Evolutionary conservation across 208 protist genomes (phyloP).

Genomic region (Leptomonas pyrrhocoris): DNA sequence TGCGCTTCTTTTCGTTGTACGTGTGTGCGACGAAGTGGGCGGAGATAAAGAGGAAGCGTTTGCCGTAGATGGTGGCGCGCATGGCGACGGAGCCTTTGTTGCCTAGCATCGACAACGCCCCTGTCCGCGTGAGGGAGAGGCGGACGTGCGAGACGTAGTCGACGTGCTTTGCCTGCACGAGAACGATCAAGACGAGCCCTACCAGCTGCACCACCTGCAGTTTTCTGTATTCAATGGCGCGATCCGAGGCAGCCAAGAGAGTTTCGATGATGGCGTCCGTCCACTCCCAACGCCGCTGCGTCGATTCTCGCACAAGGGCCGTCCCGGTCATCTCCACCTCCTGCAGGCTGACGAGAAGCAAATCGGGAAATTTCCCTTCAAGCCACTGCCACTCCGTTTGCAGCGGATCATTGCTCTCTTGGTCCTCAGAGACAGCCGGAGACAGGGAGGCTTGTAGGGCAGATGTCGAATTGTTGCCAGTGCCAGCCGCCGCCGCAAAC

Average conservation of each 20-base stretch:
- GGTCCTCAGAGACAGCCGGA: not conserved
- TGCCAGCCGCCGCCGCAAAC: conserved; percentile 2
- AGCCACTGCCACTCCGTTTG: conserved; percentile 24
- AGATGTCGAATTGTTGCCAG: not conserved
- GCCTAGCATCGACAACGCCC: conserved; percentile 74
- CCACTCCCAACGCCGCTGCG: conserved; percentile 62
- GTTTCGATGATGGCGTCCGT: conserved; percentile 63
- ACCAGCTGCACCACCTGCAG: conserved; percentile 80
- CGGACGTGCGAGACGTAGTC: conserved; percentile 75
- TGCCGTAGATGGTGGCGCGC: conserved; percentile 86
- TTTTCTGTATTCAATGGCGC: conserved; percentile 55
- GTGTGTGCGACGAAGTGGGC: conserved; percentile 93
- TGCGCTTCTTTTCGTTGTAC: conserved; percentile 76
- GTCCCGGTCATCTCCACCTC: conserved; percentile 86
- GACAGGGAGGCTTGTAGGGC: not conserved
- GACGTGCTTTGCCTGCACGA: conserved; percentile 54
- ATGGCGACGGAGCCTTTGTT: conserved; percentile 92
- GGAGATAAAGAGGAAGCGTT: conserved; percentile 88
- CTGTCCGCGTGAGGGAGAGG: conserved; percentile 74
- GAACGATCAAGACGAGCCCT: conserved; percentile 76
- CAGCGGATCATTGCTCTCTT: conserved; percentile 9
- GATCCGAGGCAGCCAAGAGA: conserved; percentile 46
- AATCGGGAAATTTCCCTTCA: conserved; percentile 63
- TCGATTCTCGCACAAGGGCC: conserved; percentile 77
- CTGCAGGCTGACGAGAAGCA: conserved; percentile 81